A percentile compares a stretch with the other conserved stretches of the same genome.
Evolutionary conservation across 106 monocot genomes (phyloP).

Genomic region (Phalaenopsis equestris): DNA sequence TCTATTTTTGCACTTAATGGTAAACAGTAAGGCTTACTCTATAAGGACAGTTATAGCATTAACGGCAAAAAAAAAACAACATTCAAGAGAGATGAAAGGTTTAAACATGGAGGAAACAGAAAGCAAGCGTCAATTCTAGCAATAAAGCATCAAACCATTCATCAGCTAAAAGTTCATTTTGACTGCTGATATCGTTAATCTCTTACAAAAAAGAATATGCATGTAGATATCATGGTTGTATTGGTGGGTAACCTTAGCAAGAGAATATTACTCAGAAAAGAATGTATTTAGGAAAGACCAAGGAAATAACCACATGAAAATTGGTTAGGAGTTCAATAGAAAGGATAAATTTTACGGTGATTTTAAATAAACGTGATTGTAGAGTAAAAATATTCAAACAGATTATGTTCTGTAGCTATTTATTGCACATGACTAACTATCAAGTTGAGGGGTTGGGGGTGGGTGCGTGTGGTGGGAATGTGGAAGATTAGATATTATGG

Average conservation of each 20-base stretch:
- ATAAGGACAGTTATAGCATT: neutral
- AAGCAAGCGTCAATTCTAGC: neutral
- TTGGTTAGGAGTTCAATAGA: neutral
- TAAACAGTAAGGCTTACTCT: neutral
- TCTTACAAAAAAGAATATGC: neutral
- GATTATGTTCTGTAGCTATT: neutral
- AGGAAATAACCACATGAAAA: neutral
- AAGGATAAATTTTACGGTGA: neutral
- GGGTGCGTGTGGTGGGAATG: neutral
- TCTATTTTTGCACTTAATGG: neutral
- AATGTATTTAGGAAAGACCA: neutral
- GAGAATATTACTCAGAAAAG: neutral
- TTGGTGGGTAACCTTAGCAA: neutral
- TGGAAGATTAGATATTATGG: neutral
- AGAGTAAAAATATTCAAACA: no score
- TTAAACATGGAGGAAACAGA: neutral
- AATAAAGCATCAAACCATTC: neutral
- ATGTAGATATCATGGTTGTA: neutral
- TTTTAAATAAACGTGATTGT: neutral
- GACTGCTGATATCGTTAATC: neutral
- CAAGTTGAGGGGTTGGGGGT: neutral
- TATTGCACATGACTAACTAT: neutral
- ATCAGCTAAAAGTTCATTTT: neutral
- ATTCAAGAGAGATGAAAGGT: neutral
- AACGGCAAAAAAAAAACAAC: neutral